These are phyloP conservation scores for Heterobasidion parviporum DNA, from an alignment of 1,284 basidiomycete genomes.

Conservation along the genomic window DNA sequence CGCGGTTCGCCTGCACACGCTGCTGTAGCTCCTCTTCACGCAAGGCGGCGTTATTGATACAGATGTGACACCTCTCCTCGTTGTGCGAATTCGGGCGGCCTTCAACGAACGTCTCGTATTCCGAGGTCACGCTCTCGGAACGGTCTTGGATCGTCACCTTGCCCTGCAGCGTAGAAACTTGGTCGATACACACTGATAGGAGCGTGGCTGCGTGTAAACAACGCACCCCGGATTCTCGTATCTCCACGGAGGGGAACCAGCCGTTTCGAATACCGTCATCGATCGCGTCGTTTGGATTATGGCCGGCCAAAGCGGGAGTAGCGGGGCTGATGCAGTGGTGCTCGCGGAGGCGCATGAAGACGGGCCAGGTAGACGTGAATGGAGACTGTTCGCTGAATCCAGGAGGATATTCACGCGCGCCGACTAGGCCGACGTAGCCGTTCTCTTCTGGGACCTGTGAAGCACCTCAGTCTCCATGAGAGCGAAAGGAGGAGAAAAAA, in stretches of 20 bases:
- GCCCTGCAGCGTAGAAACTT: constrained; percentile 5
- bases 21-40: constrained; percentile 17
- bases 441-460: constrained; percentile 24
- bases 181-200: background rate
- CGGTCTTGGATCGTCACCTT: constrained; percentile 9
- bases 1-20: background rate
- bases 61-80: constrained; percentile 28
- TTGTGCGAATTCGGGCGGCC: constrained; percentile 32
- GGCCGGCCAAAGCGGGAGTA: constrained; percentile 19
- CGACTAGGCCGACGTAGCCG: constrained; percentile 26
- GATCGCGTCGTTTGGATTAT: constrained; percentile 17
- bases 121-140: constrained; percentile 13
- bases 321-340: constrained; percentile 41
- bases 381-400: constrained; percentile 30
- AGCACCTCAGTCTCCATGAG: background rate
- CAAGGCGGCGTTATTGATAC: constrained; percentile 11
- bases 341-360: constrained; percentile 49
- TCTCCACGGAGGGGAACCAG: constrained; percentile 35
- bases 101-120: constrained; percentile 27
- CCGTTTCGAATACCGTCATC: constrained; percentile 46
- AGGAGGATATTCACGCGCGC: constrained; percentile 18
- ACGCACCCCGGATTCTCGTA: constrained; percentile 17
- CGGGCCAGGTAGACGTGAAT: constrained; percentile 30
- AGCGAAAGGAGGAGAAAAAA: background rate
- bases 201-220: background rate